Evolutionary conservation across 1,139 yeast genomes (phyloP), one percentile per base, ranked within the genome.

Genomic region (Pichia sp.): DNA sequence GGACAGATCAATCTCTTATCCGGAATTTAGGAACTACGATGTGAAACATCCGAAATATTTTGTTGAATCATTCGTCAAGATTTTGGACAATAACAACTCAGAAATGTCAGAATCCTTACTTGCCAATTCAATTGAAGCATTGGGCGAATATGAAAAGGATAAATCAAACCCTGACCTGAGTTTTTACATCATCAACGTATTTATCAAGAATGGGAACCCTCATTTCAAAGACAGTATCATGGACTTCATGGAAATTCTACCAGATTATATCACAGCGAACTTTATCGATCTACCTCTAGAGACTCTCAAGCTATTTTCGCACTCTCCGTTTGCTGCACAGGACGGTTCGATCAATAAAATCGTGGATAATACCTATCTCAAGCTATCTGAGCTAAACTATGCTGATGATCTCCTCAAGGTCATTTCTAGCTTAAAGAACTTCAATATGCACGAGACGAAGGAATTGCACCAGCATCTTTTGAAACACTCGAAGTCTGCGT

Each of bases 301-400:
- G 3, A 41, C 64, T 5, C 37, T 66, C 19, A 41, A 51, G 2
- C 38, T 38, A 34, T 38, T 45, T 43, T 23, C 44, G 16, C 19
- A 41, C 29, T 34, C 46, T 15, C n/a, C 34, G 22, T 37, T 50
- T 31, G 32, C 35, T 4, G 18, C 16, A 20, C 18, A 25, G 9
- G 16, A 27, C 1, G 20, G 26, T 5, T 15, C 28, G 4, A 25
- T 46, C 14, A 36, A 38, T 17, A 12, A 56, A 17, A 34, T 58
- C 2, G 46, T 64, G 3, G 58, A 62, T 37, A 66, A 63, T 35
- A 47, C 58, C n/a, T 63, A 55, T 40, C 39, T 58, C 6, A 64
- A 62, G 35, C 40, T 63, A 3, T 21, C 35, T 8, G 15, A 37
- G 2, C 5, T 37, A 2, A 30, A 33, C 9, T 17, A 33, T 14